Evolutionary conservation across 306 rosid genomes (phyloP).

Genomic region (Biancaea sappan): DNA sequence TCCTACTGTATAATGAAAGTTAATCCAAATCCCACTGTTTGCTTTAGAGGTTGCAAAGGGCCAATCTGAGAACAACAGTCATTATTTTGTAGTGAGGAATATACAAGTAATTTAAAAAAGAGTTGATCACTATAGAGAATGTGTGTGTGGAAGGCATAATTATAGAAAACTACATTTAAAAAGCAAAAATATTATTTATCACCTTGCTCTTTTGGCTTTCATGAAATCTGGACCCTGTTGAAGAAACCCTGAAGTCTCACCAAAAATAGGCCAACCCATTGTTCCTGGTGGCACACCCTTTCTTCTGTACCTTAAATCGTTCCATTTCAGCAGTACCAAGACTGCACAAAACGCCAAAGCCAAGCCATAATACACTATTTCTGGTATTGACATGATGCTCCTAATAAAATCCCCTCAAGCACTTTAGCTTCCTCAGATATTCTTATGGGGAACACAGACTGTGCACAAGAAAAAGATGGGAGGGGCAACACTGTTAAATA

Average conservation of each 20-base stretch:
- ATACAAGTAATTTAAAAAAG: neutral
- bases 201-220: slow-evolving; percentile 71
- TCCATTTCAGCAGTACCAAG: slow-evolving; percentile 66
- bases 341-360: slow-evolving; percentile 45
- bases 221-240: slow-evolving; percentile 72
- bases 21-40: slow-evolving; percentile 19
- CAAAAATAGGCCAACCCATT: slow-evolving; percentile 85
- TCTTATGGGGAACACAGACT: neutral
- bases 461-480: slow-evolving; percentile 37
- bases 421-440: slow-evolving; percentile 15
- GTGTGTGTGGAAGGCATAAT: neutral
- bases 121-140: neutral
- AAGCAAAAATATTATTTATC: too few species aligned
- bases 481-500: slow-evolving; percentile 28
- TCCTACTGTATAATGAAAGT: slow-evolving; percentile 35
- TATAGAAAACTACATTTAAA: too few species aligned
- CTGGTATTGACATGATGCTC: slow-evolving; percentile 49
- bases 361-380: slow-evolving; percentile 32
- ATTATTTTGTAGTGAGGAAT: slow-evolving; percentile 1
- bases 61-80: slow-evolving; percentile 12
- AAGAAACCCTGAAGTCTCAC: slow-evolving; percentile 68
- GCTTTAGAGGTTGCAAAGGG: slow-evolving; percentile 22
- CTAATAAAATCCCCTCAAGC: too few species aligned
- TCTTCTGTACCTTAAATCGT: slow-evolving; percentile 50
- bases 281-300: slow-evolving; percentile 79